Conservation (phyloP, 768 basidiomycete species). For the Suillus alpinus region DNA sequence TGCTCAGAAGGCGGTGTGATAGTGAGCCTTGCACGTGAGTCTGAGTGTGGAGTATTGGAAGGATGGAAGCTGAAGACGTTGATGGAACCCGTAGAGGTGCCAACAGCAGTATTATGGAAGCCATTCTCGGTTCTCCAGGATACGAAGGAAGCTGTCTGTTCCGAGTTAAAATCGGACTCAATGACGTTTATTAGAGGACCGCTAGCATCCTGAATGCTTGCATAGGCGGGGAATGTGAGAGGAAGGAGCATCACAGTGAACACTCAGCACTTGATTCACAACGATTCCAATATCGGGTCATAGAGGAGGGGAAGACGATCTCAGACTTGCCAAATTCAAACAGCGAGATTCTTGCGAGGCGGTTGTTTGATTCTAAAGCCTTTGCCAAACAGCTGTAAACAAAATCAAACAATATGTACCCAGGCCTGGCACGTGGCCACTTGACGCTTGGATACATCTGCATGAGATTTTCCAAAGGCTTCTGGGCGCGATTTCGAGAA, state of each 20-base stretch:
- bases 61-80: slow-evolving; percentile 18
- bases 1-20: slow-evolving; percentile 6
- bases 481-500: not conserved
- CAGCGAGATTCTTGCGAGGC: not conserved
- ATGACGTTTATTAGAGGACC: slow-evolving; percentile 5
- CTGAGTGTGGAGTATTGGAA: not conserved
- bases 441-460: not conserved
- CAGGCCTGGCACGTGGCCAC: not conserved
- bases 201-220: not conserved
- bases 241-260: slow-evolving; percentile 23
- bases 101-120: slow-evolving; percentile 7
- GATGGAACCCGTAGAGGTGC: slow-evolving; percentile 22
- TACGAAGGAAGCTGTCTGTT: not conserved
- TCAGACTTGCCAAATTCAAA: slow-evolving; percentile 9
- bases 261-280: not conserved
- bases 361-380: slow-evolving; percentile 30
- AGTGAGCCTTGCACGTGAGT: slow-evolving; percentile 1
- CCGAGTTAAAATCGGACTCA: slow-evolving; percentile 21
- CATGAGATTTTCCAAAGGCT: not conserved
- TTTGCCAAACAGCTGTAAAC: slow-evolving; percentile 23
- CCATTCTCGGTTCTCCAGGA: slow-evolving; percentile 1
- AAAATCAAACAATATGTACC: not conserved
- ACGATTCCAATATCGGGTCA: not conserved
- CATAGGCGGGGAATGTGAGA: slow-evolving; percentile 19
- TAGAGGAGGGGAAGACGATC: not conserved